Evolutionary conservation across 441 rosid species (phyloP), one percentile per base, ranked within the genome.

Genomic region (Eruca vesicaria): DNA sequence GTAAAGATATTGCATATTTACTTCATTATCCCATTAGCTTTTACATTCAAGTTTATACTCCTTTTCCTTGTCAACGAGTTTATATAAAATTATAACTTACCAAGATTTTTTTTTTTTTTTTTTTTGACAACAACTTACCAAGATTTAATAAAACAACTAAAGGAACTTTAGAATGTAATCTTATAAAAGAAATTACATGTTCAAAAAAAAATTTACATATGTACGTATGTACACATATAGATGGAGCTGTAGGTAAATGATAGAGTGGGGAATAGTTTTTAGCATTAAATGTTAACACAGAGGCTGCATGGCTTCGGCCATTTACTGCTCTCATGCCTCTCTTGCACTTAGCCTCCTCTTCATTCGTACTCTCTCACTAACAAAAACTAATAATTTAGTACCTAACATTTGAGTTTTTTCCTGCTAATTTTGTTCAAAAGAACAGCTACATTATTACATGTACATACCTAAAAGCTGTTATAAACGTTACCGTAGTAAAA

Each of bases 291-390:
- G 68, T 11, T 9, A 65, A 72, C 80, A 78, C 83, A 82, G 83
- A 72, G 82, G 78, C 78, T 81, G 85, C 89, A 81, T 82, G 85
- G 82, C 80, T 20, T 72, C 48, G 62, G 43, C 75, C 84, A 84
- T 84, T 88, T 83, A 85, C 86, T 85, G 61, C 79, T 57, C 81
- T 86, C 93, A 86, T 85, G 89, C 88, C 89, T 73, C 85, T 70
- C 88, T 84, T 45, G 90, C 86, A 50, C 81, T 71, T 77, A 59
- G 53, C 70, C 79, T 73, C 73, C 52, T 65, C 73, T 61, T 32
- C 55, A 48, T 59, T 59, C n/a, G 61, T 68, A 68, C 78, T 60
- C 78, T 58, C 45, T 58, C 48, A 20, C 61, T 64, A 64, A 7
- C 7, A 12, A 5, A 57, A 53, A 57, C 75, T 58, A 12, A 56